Percentiles rank a stretch among this genome's conserved stretches.
phyloP scores from a whole-genome alignment of 1,284 basidiomycete species.

The Coriolopsis trogii region DNA sequence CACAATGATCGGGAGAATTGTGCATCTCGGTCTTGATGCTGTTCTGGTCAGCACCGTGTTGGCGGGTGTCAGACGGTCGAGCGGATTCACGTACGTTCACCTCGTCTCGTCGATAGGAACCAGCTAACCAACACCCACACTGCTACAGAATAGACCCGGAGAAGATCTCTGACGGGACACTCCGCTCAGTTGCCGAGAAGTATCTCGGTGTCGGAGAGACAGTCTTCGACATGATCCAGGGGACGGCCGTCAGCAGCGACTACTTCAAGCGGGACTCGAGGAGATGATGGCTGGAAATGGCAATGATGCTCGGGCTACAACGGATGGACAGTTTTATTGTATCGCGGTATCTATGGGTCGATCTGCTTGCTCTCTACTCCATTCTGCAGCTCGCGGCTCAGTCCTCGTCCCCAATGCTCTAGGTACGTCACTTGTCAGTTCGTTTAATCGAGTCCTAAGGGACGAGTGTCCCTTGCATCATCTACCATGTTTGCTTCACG shows the following conservation, averaged over 20 bases:
- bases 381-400: too few species aligned
- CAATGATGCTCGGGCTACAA: too few species aligned
- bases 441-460: too few species aligned
- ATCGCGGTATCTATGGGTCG: too few species aligned
- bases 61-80: conserved; percentile 90
- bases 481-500: too few species aligned
- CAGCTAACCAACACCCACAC: background rate
- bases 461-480: too few species aligned
- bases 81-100: conserved; percentile 78
- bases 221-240: conserved; percentile 83
- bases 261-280: conserved; percentile 68
- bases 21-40: conserved; percentile 87
- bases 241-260: conserved; percentile 77
- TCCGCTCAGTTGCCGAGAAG: conserved; percentile 75
- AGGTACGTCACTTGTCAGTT: too few species aligned
- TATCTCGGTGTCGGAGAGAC: conserved; percentile 90
- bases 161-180: conserved; percentile 73
- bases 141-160: conserved; percentile 68
- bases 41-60: conserved; percentile 87
- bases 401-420: too few species aligned
- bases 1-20: conserved; percentile 66
- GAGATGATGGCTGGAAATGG: too few species aligned
- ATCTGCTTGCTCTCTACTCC: too few species aligned
- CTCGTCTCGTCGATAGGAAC: background rate
- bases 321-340: too few species aligned